phyloP scores from a whole-genome alignment of 257 asterid genomes.

The Phtheirospermum japonicum region DNA sequence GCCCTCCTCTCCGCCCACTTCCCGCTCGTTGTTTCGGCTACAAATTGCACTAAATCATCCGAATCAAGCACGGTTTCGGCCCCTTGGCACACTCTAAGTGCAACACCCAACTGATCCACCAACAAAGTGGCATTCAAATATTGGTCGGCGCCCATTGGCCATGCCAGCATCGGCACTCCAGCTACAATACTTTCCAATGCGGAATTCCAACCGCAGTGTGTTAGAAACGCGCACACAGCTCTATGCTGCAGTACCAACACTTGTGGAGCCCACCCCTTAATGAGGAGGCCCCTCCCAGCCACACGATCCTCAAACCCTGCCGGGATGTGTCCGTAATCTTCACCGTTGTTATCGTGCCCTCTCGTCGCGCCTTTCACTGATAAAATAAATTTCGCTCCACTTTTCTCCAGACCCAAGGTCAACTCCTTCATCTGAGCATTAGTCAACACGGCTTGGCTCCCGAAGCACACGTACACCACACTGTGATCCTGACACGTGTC shows the following conservation, averaged over 20 bases:
- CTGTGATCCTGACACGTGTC: slow-evolving; percentile 43
- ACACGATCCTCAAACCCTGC: slow-evolving; percentile 63
- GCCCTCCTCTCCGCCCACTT: slow-evolving; percentile 38
- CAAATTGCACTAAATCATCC: slow-evolving; percentile 31
- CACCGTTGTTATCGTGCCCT: slow-evolving; percentile 42
- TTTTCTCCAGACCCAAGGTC: slow-evolving; percentile 48
- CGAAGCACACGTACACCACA: slow-evolving; percentile 67
- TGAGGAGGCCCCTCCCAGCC: slow-evolving; percentile 55
- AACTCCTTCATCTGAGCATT: slow-evolving; percentile 57
- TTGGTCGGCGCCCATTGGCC: slow-evolving; percentile 93
- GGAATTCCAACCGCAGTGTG: slow-evolving; percentile 86
- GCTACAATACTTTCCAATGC: slow-evolving; percentile 47
- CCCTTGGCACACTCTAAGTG: slow-evolving; percentile 62
- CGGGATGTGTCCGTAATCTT: slow-evolving; percentile 45
- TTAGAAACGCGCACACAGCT: slow-evolving; percentile 41
- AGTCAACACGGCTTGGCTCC: slow-evolving; percentile 69
- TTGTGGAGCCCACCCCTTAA: slow-evolving; percentile 83
- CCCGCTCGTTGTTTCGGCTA: slow-evolving; percentile 29
- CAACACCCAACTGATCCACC: slow-evolving; percentile 57
- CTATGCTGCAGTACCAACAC: slow-evolving; percentile 51
- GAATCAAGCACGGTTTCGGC: slow-evolving; percentile 41
- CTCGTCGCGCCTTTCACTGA: slow-evolving; percentile 50
- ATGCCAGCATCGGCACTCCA: slow-evolving; percentile 64
- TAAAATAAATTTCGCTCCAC: slow-evolving; percentile 50
- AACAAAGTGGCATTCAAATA: slow-evolving; percentile 51